Percentiles rank a stretch among this genome's conserved stretches.
These are phyloP conservation scores for Cadophora malorum DNA, from an alignment of 2,329 filamentous ascomycete species.

Conservation along the genomic window DNA sequence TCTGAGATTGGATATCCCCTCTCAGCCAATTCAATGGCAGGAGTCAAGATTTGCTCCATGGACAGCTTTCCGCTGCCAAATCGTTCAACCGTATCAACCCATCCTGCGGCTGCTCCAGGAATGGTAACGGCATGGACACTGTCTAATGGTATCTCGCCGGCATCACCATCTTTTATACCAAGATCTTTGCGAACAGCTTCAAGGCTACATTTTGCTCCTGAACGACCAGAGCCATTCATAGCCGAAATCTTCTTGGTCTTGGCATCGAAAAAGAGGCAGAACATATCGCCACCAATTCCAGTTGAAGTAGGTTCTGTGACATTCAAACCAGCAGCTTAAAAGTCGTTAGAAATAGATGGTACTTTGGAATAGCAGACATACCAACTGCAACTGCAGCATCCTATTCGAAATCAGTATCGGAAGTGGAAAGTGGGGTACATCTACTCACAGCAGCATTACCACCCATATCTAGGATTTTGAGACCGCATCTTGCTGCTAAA, in stretches of 20 bases:
- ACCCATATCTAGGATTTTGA: slow-evolving; percentile 82
- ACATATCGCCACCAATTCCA: slow-evolving; percentile 97
- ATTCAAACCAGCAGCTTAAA: slow-evolving; percentile 83
- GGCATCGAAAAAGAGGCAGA: slow-evolving; percentile 90
- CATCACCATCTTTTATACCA: slow-evolving; percentile 63
- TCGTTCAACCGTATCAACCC: slow-evolving; percentile 85
- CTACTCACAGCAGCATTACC: slow-evolving; percentile 86
- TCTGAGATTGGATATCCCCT: slow-evolving; percentile 91
- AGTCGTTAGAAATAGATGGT: slow-evolving; percentile 16
- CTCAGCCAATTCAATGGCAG: slow-evolving; percentile 86
- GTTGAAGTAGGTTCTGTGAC: slow-evolving; percentile 93
- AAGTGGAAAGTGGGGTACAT: slow-evolving; percentile 27
- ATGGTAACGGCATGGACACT: slow-evolving; percentile 86
- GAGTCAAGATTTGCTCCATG: slow-evolving; percentile 77
- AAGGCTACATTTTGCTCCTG: slow-evolving; percentile 71
- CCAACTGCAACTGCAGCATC: slow-evolving; percentile 95
- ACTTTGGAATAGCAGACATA: slow-evolving; percentile 49
- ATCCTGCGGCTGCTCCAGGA: slow-evolving; percentile 89
- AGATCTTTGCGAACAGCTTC: slow-evolving; percentile 74
- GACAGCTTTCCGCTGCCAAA: slow-evolving; percentile 88
- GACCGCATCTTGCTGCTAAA: slow-evolving; percentile 84
- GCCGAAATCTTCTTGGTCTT: slow-evolving; percentile 81
- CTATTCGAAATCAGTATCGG: slow-evolving; percentile 51
- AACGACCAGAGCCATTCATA: slow-evolving; percentile 91
- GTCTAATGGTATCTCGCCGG: slow-evolving; percentile 70